Conservation (phyloP, 2,329 filamentous ascomycete species). For the Coleophoma eucalyptorum region DNA sequence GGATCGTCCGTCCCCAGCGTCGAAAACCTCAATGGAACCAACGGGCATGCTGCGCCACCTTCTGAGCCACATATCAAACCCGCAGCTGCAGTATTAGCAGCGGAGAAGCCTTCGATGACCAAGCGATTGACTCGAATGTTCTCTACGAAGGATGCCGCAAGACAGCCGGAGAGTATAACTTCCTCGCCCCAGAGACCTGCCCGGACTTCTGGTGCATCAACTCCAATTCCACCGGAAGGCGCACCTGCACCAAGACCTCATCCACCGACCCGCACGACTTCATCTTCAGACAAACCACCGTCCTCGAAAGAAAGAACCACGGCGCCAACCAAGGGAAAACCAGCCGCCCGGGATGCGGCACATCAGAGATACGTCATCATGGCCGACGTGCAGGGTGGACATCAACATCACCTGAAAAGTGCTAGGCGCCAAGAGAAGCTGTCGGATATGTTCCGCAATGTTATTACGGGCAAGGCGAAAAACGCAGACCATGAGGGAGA, state of each 20-base stretch:
- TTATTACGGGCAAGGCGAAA: slow-evolving; percentile 78
- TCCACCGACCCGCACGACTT: slow-evolving; percentile 41
- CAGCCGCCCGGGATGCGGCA: slow-evolving; percentile 11
- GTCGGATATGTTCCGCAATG: slow-evolving; percentile 82
- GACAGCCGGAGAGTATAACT: slow-evolving; percentile 18
- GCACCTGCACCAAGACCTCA: slow-evolving; percentile 21
- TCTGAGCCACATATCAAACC: slow-evolving; percentile 19
- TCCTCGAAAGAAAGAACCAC: slow-evolving; percentile 25
- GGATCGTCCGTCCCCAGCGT: slow-evolving; percentile 18
- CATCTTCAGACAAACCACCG: slow-evolving; percentile 35
- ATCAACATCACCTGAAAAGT: slow-evolving; percentile 86
- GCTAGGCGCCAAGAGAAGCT: slow-evolving; percentile 93
- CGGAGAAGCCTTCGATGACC: slow-evolving; percentile 58
- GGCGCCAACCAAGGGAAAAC: slow-evolving; percentile 24
- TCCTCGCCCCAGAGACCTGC: slow-evolving; percentile 14
- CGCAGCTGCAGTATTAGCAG: slow-evolving; percentile 10
- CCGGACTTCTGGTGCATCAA: slow-evolving; percentile 23
- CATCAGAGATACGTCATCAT: slow-evolving; percentile 47
- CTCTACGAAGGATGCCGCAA: slow-evolving; percentile 49
- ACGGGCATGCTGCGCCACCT: slow-evolving; percentile 25
- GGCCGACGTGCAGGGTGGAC: slow-evolving; percentile 58
- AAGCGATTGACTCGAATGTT: slow-evolving; percentile 64
- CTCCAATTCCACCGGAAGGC: slow-evolving; percentile 27
- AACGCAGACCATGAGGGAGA: slow-evolving; percentile 65
- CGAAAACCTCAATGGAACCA: slow-evolving; percentile 17